phyloP scores from a whole-genome alignment of 129 eudicot species.

The Helianthus annuus region DNA sequence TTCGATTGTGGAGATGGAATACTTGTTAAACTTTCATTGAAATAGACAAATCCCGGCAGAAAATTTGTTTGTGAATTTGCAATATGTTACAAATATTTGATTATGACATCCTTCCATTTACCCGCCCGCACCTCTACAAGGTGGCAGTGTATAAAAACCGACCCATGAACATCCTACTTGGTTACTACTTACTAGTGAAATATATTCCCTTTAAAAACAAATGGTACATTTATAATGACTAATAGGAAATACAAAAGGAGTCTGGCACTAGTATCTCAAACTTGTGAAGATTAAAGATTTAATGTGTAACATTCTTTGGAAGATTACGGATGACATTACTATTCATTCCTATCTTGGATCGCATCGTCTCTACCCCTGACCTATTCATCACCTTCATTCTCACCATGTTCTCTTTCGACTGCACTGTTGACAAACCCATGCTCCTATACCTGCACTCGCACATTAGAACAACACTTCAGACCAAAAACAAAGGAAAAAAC shows the following conservation, averaged over 20 bases:
- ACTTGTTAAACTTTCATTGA: too few relatives aligned
- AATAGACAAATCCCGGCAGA: too few relatives aligned
- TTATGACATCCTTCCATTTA: too few relatives aligned
- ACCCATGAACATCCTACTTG: background rate
- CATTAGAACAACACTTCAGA: background rate
- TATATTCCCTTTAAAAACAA: background rate
- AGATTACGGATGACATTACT: constrained; percentile 79
- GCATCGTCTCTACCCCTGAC: constrained; percentile 73
- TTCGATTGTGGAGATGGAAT: too few relatives aligned
- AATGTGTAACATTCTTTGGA: constrained; percentile 68
- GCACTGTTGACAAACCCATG: constrained; percentile 81
- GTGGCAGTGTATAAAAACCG: background rate
- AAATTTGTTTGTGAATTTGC: too few relatives aligned
- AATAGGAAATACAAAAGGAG: background rate
- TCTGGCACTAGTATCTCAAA: background rate
- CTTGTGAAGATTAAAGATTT: constrained; percentile 8
- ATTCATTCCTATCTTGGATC: constrained; percentile 79
- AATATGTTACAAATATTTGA: too few relatives aligned
- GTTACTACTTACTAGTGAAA: background rate
- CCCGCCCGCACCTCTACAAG: too few relatives aligned
- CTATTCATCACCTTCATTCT: constrained; percentile 74
- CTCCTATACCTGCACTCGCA: constrained; percentile 62
- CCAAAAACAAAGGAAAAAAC: background rate
- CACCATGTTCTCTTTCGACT: constrained; percentile 62
- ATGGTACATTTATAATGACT: background rate